Conservation (phyloP, 1,139 yeast species). For the Saccharomyces hybrid region DNA sequence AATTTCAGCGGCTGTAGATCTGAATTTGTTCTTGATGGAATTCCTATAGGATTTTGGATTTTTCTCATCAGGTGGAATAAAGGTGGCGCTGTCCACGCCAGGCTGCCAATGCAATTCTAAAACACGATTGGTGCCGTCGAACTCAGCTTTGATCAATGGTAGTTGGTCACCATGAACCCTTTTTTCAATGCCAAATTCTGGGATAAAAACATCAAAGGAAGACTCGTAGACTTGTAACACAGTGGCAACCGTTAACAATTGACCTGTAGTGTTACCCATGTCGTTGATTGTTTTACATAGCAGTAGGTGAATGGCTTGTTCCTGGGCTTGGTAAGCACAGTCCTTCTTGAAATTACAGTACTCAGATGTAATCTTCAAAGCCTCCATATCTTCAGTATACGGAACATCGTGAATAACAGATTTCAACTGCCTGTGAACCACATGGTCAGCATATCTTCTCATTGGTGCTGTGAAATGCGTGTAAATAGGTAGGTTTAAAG, state of each 20-base stretch:
- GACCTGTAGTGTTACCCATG: conserved; percentile 70
- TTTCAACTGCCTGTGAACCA: conserved; percentile 88
- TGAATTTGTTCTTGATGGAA: conserved; percentile 70
- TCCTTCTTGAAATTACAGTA: conserved; percentile 94
- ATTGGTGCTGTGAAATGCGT: conserved; percentile 93
- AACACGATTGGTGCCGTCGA: conserved; percentile 57
- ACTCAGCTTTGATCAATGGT: conserved; percentile 88
- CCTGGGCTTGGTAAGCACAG: conserved; percentile 89
- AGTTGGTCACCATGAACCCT: conserved; percentile 97
- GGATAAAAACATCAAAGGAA: conserved; percentile 88
- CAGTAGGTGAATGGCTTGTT: conserved; percentile 83
- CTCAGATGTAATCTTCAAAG: conserved; percentile 75
- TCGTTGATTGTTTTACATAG: conserved; percentile 80
- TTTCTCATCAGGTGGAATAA: conserved; percentile 80
- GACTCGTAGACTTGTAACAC: conserved; percentile 92
- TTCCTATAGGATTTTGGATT: conserved; percentile 67
- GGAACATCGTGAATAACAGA: conserved; percentile 42
- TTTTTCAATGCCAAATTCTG: conserved; percentile 94
- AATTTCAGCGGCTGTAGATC: conserved; percentile 63
- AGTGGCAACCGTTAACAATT: conserved; percentile 75
- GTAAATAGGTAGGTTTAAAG: conserved; percentile 74
- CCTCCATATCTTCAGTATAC: conserved; percentile 51
- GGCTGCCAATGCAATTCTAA: conserved; percentile 89
- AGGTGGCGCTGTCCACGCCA: conserved; percentile 86
- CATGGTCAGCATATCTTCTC: conserved; percentile 83